phyloP scores from a whole-genome alignment of 75 land plant species.

The Azolla pinnata region DNA sequence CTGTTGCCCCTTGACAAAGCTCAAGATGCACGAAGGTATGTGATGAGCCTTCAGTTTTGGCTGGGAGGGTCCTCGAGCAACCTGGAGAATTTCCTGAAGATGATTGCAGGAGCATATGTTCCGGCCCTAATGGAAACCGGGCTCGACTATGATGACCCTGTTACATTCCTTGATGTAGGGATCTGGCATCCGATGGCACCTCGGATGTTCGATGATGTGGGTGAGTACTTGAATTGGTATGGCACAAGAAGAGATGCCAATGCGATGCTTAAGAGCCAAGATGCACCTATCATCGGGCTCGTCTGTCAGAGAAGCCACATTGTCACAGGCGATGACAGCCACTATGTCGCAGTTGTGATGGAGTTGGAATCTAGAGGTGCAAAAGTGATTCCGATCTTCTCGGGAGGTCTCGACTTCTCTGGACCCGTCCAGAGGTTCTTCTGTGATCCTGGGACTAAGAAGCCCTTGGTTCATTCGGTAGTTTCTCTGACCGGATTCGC shows the following conservation, averaged over 20 bases:
- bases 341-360: conserved; percentile 98
- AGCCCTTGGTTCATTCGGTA: conserved; percentile 74
- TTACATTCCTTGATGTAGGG: conserved; percentile 78
- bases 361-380: conserved; percentile 96
- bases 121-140: conserved; percentile 65
- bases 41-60: conserved; percentile 98
- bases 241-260: conserved; percentile 74
- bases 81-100: conserved; percentile 77
- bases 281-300: conserved; percentile 75
- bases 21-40: conserved; percentile 88
- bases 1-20: conserved; percentile 97
- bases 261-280: conserved; percentile 51
- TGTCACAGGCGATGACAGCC: conserved; percentile 96
- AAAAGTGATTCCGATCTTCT: conserved; percentile 90
- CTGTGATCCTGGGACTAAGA: conserved; percentile 71
- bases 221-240: conserved; percentile 99
- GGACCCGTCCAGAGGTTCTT: conserved; percentile 79
- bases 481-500: conserved; percentile 96
- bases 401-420: conserved; percentile 94
- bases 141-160: conserved; percentile 76
- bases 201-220: conserved; percentile 89
- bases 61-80: conserved; percentile 97
- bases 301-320: conserved; percentile 92
- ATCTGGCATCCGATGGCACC: conserved; percentile 99
- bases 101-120: conserved; percentile 89